These are phyloP conservation scores for Amanita brunnescens DNA, from an alignment of 768 basidiomycete species.

Conservation along the genomic window DNA sequence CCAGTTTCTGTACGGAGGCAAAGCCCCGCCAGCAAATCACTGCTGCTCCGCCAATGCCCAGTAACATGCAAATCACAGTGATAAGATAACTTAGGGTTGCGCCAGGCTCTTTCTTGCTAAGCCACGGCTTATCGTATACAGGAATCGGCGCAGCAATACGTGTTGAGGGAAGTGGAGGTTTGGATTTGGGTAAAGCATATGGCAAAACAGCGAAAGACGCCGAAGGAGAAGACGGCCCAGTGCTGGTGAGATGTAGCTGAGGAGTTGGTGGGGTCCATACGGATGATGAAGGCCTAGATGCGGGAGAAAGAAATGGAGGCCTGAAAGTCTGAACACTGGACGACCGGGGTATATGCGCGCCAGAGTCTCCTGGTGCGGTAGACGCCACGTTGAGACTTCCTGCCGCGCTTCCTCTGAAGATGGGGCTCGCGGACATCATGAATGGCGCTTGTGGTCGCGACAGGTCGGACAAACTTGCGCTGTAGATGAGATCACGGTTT, in stretches of 20 bases:
- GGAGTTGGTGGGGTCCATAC: conserved; percentile 55
- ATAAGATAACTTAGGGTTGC: conserved; percentile 29
- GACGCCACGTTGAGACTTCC: conserved; percentile 21
- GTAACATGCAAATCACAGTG: conserved; percentile 43
- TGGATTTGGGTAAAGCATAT: conserved; percentile 21
- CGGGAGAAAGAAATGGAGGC: conserved; percentile 60
- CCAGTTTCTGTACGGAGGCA: conserved; percentile 31
- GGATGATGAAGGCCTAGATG: conserved; percentile 53
- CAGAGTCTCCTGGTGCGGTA: conserved; percentile 4
- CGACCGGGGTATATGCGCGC: conserved; percentile 27
- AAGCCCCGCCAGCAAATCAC: conserved; percentile 48
- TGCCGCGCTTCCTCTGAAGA: conserved; percentile 39
- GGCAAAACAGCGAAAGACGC: conserved; percentile 12
- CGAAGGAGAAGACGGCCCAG: conserved; percentile 11
- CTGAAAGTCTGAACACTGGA: conserved; percentile 48
- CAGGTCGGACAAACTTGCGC: conserved; percentile 19
- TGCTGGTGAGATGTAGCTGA: conserved; percentile 15
- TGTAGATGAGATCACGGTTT: conserved; percentile 12
- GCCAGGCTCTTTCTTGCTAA: conserved; percentile 29
- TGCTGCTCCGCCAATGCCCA: conserved; percentile 46
- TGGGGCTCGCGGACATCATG: conserved; percentile 25
- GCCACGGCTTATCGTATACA: conserved; percentile 55
- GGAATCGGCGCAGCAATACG: conserved; percentile 44
- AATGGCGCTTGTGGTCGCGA: conserved; percentile 42
- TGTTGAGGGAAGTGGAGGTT: conserved; percentile 38